Base-by-base conservation (phyloP, 2,329 filamentous ascomycete genomes). In the Penicillium frequentans region DNA sequence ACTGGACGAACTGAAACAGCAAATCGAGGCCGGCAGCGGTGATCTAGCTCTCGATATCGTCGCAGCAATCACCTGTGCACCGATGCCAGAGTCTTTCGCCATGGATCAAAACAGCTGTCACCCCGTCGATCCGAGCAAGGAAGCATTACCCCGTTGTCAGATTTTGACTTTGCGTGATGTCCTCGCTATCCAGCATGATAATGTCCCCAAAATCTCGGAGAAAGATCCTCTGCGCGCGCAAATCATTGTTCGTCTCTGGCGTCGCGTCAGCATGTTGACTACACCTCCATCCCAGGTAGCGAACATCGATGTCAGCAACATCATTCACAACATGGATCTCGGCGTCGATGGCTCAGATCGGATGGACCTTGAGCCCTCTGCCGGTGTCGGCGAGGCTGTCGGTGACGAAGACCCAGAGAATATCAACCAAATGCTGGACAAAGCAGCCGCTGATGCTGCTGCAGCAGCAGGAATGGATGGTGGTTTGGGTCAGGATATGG, bases 201-300 rank as follows among this genome's bases (percentile, higher is more conserved):
- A 69, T 47, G 67, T 80, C 1, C 68, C 75, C 14, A 74, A 74
- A 42, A 60, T 76, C 14, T 73, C 76, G 4, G 75, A 79, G 54
- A 76, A 73, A 50, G 77, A 80, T n/a, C 72, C 76, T 2, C 60
- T 79, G 1, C 73, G 72, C 27, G 78, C 78, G 1, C 74, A 79
- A 57, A 65, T 77, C 2, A 64, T 80, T 24, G 77, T 81, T 13
- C 77, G 79, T 1, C 67, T 81, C 19, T 70, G 74, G 56, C 73
- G 78, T 9, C 77, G 77, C 21, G 76, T 81, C 5, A 75, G 78
- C 44, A 62, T 72, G 1, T 70, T 79, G 23, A 66, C 71, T 19
- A 68, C 73, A 1, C 68, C 73, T 6, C 71, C 75, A 1, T 69
- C 75, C 3, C 72, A 75, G 45, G 71, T 77, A 7, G 64, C 71